phyloP scores from a whole-genome alignment of 192 early-diverging fungal genomes.

The Coemansia sp. region DNA sequence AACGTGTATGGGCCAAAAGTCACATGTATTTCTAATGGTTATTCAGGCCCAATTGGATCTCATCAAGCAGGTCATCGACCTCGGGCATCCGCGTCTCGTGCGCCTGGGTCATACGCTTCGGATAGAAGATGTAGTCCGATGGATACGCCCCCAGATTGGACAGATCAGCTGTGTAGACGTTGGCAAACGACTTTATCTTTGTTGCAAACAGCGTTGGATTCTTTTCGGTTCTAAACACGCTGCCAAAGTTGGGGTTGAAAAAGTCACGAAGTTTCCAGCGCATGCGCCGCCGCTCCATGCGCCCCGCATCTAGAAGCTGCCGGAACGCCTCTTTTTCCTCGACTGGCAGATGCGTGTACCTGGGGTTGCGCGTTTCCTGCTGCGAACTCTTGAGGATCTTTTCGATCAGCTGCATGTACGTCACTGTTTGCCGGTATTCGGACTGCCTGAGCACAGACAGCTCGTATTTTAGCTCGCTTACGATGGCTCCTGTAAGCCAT shows the following conservation, averaged over 20 bases:
- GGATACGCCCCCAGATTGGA: conserved; percentile 59
- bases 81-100: conserved; percentile 56
- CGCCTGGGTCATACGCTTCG: conserved; percentile 61
- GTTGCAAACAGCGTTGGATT: conserved; percentile 64
- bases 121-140: conserved; percentile 65
- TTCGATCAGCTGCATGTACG: conserved; percentile 61
- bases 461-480: conserved; percentile 61
- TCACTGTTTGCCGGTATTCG: conserved; percentile 56
- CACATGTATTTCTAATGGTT: not conserved
- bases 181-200: conserved; percentile 59
- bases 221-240: conserved; percentile 63
- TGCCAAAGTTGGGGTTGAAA: conserved; percentile 64
- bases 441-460: conserved; percentile 57
- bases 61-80: conserved; percentile 49
- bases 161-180: conserved; percentile 59
- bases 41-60: conserved; percentile 13
- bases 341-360: conserved; percentile 21
- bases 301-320: conserved; percentile 54
- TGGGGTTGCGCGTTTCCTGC: conserved; percentile 37
- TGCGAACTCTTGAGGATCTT: conserved; percentile 62
- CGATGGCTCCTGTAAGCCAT: conserved; percentile 66
- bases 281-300: conserved; percentile 47
- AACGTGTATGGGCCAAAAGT: not conserved
- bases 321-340: conserved; percentile 38
- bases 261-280: conserved; percentile 56